These are phyloP conservation scores for Apophysomyces elegans DNA, from an alignment of 371 early-diverging fungal genomes.

Conservation along the genomic window DNA sequence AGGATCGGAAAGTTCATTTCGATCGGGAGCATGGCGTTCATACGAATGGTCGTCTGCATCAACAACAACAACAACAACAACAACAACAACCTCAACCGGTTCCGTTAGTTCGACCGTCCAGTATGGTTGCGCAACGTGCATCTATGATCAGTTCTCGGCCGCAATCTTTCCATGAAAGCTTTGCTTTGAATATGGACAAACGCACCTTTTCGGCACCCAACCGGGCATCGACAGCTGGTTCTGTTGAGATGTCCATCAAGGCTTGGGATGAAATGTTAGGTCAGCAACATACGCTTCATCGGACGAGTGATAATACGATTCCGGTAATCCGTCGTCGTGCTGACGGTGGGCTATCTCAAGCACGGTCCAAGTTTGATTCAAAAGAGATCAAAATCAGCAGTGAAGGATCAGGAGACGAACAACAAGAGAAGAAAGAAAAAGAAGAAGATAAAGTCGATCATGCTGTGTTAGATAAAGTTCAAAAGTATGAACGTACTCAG, in stretches of 20 bases:
- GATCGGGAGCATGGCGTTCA: too few relatives aligned
- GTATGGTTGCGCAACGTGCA: constrained; percentile 35
- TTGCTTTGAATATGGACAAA: constrained; percentile 23
- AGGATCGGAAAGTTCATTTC: constrained; percentile 15
- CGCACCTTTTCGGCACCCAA: constrained; percentile 20
- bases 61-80: background rate
- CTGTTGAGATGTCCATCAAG: constrained; percentile 46
- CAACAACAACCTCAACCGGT: background rate
- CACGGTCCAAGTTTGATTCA: background rate
- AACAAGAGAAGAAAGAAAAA: too few relatives aligned
- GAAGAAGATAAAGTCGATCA: constrained; percentile 8
- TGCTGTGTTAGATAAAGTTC: constrained; percentile 50
- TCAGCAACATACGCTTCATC: constrained; percentile 14
- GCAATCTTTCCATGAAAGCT: constrained; percentile 44
- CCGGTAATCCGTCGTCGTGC: constrained; percentile 29
- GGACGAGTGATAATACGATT: background rate
- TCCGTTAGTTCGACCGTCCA: constrained; percentile 27
- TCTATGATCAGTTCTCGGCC: constrained; percentile 33
- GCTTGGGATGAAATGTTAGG: constrained; percentile 44
- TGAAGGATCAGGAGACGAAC: background rate
- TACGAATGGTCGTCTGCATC: too few relatives aligned
- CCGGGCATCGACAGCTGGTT: constrained; percentile 30
- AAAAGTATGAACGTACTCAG: constrained; percentile 48
- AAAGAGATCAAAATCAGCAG: background rate
- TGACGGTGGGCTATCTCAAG: background rate